Conservation (phyloP, 768 basidiomycete genomes). For the Pholiota molesta region DNA sequence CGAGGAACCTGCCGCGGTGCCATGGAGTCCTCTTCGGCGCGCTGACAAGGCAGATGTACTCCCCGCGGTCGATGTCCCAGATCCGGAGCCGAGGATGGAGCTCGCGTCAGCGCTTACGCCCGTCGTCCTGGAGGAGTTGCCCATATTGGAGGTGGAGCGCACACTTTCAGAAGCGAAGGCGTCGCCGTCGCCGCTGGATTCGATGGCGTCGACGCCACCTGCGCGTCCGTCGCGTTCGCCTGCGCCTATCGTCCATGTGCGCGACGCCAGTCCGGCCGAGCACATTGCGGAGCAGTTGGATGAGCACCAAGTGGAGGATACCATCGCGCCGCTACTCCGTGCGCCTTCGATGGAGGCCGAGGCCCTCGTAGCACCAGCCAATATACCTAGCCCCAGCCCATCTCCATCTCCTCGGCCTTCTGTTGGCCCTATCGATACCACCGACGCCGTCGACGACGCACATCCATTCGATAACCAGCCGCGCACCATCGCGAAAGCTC, state of each 20-base stretch:
- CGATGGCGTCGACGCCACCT: slow-evolving; percentile 5
- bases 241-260: not conserved
- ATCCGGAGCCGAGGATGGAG: not conserved
- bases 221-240: not conserved
- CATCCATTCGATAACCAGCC: not conserved
- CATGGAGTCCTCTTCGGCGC: not conserved
- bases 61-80: not conserved
- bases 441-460: not conserved
- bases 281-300: not conserved
- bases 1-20: too few relatives aligned
- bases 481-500: not conserved
- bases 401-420: too few relatives aligned
- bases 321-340: too few relatives aligned
- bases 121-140: not conserved
- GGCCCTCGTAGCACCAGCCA: too few relatives aligned
- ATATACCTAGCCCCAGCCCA: too few relatives aligned
- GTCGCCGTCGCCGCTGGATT: slow-evolving; percentile 3
- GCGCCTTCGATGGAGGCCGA: not conserved
- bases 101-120: not conserved
- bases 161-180: too few relatives aligned
- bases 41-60: not conserved
- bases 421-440: too few relatives aligned
- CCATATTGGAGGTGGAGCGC: too few relatives aligned
- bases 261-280: not conserved
- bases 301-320: not conserved